Evolutionary conservation across 225 moss, liverwort and hornwort genomes (phyloP).

Genomic region (Physcomitrium patens): DNA sequence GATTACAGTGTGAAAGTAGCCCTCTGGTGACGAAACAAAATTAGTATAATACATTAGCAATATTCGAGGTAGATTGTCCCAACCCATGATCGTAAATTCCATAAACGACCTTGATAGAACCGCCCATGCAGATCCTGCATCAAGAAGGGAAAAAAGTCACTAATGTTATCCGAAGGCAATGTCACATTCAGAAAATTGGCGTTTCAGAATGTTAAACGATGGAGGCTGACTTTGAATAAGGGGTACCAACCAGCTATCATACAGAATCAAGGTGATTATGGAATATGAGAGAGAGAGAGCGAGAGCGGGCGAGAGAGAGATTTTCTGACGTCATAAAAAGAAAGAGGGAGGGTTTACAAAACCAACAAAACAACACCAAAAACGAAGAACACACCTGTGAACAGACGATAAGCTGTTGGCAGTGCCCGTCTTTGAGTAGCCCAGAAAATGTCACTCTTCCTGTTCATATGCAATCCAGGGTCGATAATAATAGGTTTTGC

Average conservation of each 20-base stretch:
- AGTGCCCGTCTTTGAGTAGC: slow-evolving; percentile 87
- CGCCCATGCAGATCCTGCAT: slow-evolving; percentile 92
- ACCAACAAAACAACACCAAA: neutral
- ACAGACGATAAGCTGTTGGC: slow-evolving; percentile 82
- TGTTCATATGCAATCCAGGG: slow-evolving; percentile 96
- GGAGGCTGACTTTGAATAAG: slow-evolving; percentile 1
- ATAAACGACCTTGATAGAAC: slow-evolving; percentile 85
- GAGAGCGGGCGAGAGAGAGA: too few relatives aligned
- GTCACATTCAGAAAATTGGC: slow-evolving; percentile 19
- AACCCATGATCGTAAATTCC: slow-evolving; percentile 88
- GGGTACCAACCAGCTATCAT: slow-evolving; percentile 3
- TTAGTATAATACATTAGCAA: slow-evolving; percentile 98
- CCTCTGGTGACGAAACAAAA: slow-evolving; percentile 98
- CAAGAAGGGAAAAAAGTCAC: neutral
- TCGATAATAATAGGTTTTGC: slow-evolving; percentile 94
- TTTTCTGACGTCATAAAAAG: too few relatives aligned
- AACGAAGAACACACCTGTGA: slow-evolving; percentile 65
- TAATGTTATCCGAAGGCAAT: neutral
- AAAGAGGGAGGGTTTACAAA: too few relatives aligned
- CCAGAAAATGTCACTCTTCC: slow-evolving; percentile 95
- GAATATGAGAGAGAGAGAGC: too few relatives aligned
- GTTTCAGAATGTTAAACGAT: neutral
- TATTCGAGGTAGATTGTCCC: slow-evolving; percentile 94
- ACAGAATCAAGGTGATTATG: too few relatives aligned
- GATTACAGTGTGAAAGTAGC: slow-evolving; percentile 95